Base-by-base conservation (phyloP, 257 asterid species). In the Agastache rugosa region DNA sequence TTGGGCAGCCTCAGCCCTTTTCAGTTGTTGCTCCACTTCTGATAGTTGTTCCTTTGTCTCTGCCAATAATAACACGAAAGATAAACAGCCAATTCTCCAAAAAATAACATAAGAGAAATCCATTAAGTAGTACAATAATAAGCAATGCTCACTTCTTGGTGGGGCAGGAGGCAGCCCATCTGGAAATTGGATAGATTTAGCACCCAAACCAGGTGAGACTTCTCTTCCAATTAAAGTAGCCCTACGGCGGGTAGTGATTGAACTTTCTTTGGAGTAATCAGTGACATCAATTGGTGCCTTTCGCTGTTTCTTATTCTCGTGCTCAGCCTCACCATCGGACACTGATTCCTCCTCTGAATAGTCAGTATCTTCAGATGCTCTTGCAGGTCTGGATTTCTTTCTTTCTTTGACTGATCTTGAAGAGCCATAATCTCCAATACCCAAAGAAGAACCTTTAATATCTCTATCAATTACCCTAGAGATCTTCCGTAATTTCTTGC, bases 1-100 rank as follows among this genome's bases (percentile, higher is more conserved):
- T 79, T 92, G 87, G 59, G 96, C 97, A 79, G 93, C 96, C 85
- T 92, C 98, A 4, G 88, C 91, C 85, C 85, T 88, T 85, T 90
- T 92, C 81, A 92, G 75, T 64, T 90, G 98, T 75, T 85, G 96
- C 80, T 92, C 94, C 82, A 80, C 81, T 74, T 88, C 96, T 63
- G 97, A 51, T 45, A 87, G 91, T 74, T 90, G 88, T 76, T 87
- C 96, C 79, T 90, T 92, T 79, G 79, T 88, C 79, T 89, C 98
- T 92, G 85, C 67, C 61, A 75, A 71, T 48, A 68, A 66, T 55
- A 74, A 71, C 20, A 19, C 31, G 65, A 27, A 50, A 39, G 50
- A 56, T 71, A 63, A 70, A 55, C 72, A 58, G 73, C 29, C 19
- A 70, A 37, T 64, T 51, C 20, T 48, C 70, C 42, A 37, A 67